Percentiles rank a stretch among this genome's conserved stretches.
Evolutionary conservation across 768 basidiomycete genomes (phyloP).

Genomic region (Termitomyces sp.): DNA sequence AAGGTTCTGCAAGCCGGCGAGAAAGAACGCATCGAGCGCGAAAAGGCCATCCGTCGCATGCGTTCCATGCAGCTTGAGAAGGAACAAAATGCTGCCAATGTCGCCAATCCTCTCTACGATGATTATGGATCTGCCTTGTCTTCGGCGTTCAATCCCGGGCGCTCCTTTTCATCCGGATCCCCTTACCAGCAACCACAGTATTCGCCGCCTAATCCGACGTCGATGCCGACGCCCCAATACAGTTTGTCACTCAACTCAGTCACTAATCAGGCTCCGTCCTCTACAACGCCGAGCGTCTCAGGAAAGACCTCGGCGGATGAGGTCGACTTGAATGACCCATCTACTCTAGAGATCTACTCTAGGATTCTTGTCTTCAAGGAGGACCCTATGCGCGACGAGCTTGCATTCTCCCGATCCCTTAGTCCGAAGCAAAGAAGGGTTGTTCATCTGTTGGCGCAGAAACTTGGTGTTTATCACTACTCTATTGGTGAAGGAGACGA

Average conservation of each 20-base stretch:
- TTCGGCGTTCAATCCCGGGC: constrained; percentile 61
- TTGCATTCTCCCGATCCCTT: constrained; percentile 90
- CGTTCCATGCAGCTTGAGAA: constrained; percentile 94
- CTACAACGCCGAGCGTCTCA: constrained; percentile 56
- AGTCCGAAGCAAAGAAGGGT: constrained; percentile 82
- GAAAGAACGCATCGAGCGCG: constrained; percentile 97
- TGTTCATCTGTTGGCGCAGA: constrained; percentile 95
- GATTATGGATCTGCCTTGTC: constrained; percentile 65
- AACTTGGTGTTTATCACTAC: constrained; percentile 91
- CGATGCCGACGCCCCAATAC: constrained; percentile 41
- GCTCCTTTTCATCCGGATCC: constrained; percentile 63
- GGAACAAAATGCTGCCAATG: constrained; percentile 45
- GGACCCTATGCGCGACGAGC: constrained; percentile 93
- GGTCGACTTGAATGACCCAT: constrained; percentile 93
- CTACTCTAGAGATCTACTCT: constrained; percentile 95
- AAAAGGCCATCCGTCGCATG: constrained; percentile 98
- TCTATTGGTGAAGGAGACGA: constrained; percentile 92
- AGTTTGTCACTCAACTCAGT: constrained; percentile 37
- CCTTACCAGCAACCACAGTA: constrained; percentile 59
- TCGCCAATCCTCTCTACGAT: constrained; percentile 52
- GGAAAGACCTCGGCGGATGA: constrained; percentile 64
- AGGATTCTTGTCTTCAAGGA: constrained; percentile 96
- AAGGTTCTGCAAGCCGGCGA: constrained; percentile 99
- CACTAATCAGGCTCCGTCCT: constrained; percentile 47
- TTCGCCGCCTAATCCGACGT: constrained; percentile 54